phyloP scores from a whole-genome alignment of 192 early-diverging fungal species.

The Umbelopsis sp. region DNA sequence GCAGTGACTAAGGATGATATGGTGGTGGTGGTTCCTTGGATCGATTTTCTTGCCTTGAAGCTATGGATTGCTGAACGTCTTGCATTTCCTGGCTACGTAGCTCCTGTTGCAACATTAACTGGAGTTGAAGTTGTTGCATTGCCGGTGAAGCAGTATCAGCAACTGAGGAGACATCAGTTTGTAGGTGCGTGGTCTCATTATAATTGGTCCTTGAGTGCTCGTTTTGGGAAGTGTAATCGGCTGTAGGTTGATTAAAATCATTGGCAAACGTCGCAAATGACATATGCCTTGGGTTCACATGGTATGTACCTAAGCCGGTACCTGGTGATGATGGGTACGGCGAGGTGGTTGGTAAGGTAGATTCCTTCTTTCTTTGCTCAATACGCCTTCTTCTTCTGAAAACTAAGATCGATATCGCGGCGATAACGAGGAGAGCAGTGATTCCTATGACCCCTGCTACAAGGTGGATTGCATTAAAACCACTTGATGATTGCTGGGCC shows the following conservation, averaged over 20 bases:
- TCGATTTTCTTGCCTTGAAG: background rate
- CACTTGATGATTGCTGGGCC: background rate
- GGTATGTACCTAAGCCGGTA: background rate
- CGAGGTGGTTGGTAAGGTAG: background rate
- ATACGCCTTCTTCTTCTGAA: conserved; percentile 8
- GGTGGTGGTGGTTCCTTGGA: conserved; percentile 18
- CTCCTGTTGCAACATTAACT: conserved; percentile 14
- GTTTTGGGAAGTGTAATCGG: background rate
- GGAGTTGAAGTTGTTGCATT: conserved; percentile 23
- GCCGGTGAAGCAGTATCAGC: background rate
- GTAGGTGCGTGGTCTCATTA: background rate
- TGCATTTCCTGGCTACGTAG: conserved; percentile 6
- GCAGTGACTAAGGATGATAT: conserved; percentile 12
- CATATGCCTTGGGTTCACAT: background rate
- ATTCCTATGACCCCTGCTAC: conserved; percentile 23
- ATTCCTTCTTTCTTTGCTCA: background rate
- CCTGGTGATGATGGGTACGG: background rate
- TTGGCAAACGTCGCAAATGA: conserved; percentile 2
- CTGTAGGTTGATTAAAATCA: background rate
- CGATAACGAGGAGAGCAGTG: background rate
- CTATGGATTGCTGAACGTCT: background rate
- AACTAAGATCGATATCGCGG: background rate
- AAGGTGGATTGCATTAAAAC: conserved; percentile 20
- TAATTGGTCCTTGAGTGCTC: background rate
- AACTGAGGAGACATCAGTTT: background rate